Evolutionary conservation across 371 early-diverging fungal genomes (phyloP).

Genomic region (Mortierella sp.): DNA sequence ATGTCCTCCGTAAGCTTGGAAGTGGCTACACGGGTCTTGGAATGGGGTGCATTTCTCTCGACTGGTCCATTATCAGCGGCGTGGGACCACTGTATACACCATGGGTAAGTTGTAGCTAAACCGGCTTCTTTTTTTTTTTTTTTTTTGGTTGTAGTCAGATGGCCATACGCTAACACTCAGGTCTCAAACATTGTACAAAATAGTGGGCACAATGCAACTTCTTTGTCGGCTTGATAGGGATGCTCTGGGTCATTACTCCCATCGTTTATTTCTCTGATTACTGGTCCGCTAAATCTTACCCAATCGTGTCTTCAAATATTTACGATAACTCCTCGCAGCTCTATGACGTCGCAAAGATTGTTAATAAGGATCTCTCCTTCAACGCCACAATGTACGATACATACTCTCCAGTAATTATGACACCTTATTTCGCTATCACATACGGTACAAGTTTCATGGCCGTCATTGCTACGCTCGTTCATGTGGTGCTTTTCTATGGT

Average conservation of each 20-base stretch:
- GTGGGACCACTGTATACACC: conserved; percentile 62
- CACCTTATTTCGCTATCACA: conserved; percentile 79
- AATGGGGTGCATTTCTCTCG: conserved; percentile 56
- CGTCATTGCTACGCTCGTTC: conserved; percentile 75
- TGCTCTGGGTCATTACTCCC: conserved; percentile 79
- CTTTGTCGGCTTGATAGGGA: conserved; percentile 71
- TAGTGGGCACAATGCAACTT: conserved; percentile 79
- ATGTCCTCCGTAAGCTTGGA: conserved; percentile 65
- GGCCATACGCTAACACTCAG: neutral
- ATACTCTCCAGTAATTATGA: conserved; percentile 81
- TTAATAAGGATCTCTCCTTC: conserved; percentile 67
- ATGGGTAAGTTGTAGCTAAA: conserved; percentile 43
- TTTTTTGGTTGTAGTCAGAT: neutral
- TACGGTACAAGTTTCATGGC: conserved; percentile 77
- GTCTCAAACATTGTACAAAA: neutral
- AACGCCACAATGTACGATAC: conserved; percentile 71
- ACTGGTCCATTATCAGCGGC: conserved; percentile 60
- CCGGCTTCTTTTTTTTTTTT: too few species aligned
- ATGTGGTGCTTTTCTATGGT: conserved; percentile 74
- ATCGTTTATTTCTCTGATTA: conserved; percentile 73
- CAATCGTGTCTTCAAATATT: conserved; percentile 68
- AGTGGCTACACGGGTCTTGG: conserved; percentile 64
- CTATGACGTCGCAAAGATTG: conserved; percentile 67
- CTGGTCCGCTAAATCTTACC: conserved; percentile 71
- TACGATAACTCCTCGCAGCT: conserved; percentile 66